Base-by-base conservation (phyloP, 2,329 filamentous ascomycete genomes). In the Alternaria triticina region DNA sequence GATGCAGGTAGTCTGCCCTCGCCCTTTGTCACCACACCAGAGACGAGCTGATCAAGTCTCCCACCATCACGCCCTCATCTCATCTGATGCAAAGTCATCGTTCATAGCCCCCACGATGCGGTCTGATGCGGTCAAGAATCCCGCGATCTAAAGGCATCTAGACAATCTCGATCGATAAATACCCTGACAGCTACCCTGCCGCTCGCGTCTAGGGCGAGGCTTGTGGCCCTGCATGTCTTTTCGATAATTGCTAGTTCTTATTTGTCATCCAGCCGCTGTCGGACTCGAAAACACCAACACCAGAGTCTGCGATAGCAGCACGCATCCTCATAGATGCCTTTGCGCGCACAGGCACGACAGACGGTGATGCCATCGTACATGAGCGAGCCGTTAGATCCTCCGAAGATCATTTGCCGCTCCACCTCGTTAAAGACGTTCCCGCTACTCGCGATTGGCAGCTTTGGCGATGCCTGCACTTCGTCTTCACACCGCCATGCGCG, bases 401-500 rank as follows among this genome's bases (percentile, higher is more conserved):
- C 50, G 64, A 59, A 17, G 59, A 69, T 68, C 67, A 50, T 61
- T 68, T 65, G 30, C 59, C 22, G 65, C 62, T 62, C 49, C 62
- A 51, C 64, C 36, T 47, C 40, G 23, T 22, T n/a, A 54, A 56
- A 46, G 10, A 12, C 11, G 45, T 60, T 59, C 67, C 65, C 61
- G 67, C 60, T 51, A 28, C 50, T 23, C 33, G 43, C 58, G 55
- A 73, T 71, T 73, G 68, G 70, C 68, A 64, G 64, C 61, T 63
- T 66, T 68, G 61, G 69, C 66, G 65, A 67, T 22, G 22, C 52
- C 30, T 47, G 43, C 23, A 44, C 49, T 46, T 23, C 43, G 50
- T 22, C 58, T 58, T 36, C 55, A 62, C 57, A 66, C 64, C 64
- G 64, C 56, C 54, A 40, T 54, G 52, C 60, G 20, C 50, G 59